Percentiles rank a stretch among this genome's conserved stretches.
These are phyloP conservation scores for Pichia sp. DNA, from an alignment of 1,139 yeast species.

Conservation along the genomic window DNA sequence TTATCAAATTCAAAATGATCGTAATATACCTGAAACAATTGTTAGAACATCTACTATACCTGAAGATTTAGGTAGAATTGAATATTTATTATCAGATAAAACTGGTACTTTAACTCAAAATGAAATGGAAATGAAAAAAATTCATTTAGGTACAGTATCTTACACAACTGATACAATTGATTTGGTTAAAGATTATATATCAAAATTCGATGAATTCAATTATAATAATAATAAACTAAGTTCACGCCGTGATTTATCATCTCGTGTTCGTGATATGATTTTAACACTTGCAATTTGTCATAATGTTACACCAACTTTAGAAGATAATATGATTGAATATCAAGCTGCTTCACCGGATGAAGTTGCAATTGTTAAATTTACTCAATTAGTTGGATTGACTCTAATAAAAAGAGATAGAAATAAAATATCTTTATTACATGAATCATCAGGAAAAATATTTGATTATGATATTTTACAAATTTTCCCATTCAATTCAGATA, in stretches of 20 bases:
- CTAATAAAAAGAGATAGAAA: slow-evolving; percentile 75
- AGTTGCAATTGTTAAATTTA: slow-evolving; percentile 90
- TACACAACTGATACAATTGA: slow-evolving; percentile 92
- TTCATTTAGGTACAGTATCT: slow-evolving; percentile 87
- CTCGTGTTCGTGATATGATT: slow-evolving; percentile 72
- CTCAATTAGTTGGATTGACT: slow-evolving; percentile 77
- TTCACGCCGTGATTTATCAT: slow-evolving; percentile 58
- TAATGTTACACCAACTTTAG: slow-evolving; percentile 85
- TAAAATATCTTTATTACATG: slow-evolving; percentile 60
- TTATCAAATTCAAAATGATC: slow-evolving; percentile 86
- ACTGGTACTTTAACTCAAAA: slow-evolving; percentile 97
- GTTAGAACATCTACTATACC: slow-evolving; percentile 97
- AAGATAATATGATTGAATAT: slow-evolving; percentile 59
- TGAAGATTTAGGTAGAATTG: slow-evolving; percentile 94
- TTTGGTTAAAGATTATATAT: slow-evolving; percentile 67
- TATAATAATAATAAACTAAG: slow-evolving; percentile 23
- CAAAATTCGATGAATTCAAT: slow-evolving; percentile 26
- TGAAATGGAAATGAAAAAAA: slow-evolving; percentile 92
- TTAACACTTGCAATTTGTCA: slow-evolving; percentile 87
- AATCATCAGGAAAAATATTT: slow-evolving; percentile 44
- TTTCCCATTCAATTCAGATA: slow-evolving; percentile 93
- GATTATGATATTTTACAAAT: slow-evolving; percentile 67
- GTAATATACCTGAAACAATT: slow-evolving; percentile 72
- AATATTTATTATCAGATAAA: slow-evolving; percentile 85
- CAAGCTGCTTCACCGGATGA: slow-evolving; percentile 99